Base-by-base conservation (phyloP, 2,329 filamentous ascomycete genomes). In the Alternaria triticina region DNA sequence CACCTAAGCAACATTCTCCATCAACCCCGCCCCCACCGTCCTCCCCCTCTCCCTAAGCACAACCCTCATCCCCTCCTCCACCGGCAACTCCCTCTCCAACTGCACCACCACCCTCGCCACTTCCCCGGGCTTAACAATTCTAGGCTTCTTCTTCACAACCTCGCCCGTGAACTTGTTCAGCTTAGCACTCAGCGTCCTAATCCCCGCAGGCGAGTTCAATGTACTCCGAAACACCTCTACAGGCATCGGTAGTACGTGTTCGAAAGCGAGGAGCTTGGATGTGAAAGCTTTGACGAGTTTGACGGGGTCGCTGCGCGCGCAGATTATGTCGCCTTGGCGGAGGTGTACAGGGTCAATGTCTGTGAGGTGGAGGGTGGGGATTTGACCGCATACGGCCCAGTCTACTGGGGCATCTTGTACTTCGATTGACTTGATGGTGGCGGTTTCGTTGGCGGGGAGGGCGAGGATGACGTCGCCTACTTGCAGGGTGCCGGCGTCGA, bases 341-440 rank as follows among this genome's bases (percentile, higher is more conserved):
- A 99, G 86, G 72, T 97, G 91, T 15, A 92, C 87, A 0, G 92
- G 87, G 71, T 98, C 95, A 74, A 97, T 93, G 69, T 95, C 91
- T 9, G 89, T 86, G 52, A 99, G 85, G 69, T 96, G 91, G n/a
- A 99, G 83, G 0, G 90, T 90, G 15, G 92, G 88, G 63, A 96
- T 97, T 75, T 98, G 93, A 1, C 95, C 95, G 1, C 95, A 94
- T 13, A 97, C 94, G 0, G 92, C 93, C 93, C 94, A 99, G 63
- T 97, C 94, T 12, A 86, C 87, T 1, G 87, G 82, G 54, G 91
- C 87, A 22, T 88, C 86, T 75, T 95, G 91, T 10, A 94, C 86
- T 77, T 96, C 90, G 51, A 99, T 85, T 4, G 88, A 90, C 77
- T 95, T 97, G 78, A 98, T 87, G 54, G 88, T 89, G 1, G 93